phyloP scores from a whole-genome alignment of 75 land plant species.

The Pseudotsuga menziesii region DNA sequence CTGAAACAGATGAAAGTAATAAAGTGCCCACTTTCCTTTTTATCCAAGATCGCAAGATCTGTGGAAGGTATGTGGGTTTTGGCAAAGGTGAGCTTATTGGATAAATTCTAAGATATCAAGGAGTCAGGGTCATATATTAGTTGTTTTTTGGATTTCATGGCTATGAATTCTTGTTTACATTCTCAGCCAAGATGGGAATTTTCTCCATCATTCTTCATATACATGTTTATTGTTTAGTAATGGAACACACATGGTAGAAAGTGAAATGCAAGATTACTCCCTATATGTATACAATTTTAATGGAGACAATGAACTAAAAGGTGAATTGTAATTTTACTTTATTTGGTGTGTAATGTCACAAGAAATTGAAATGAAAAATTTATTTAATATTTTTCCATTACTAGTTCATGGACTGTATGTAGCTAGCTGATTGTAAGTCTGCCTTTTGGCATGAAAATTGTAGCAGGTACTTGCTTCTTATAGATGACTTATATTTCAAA shows the following conservation, averaged over 20 bases:
- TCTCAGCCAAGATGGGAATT: no score
- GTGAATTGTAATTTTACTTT: background rate
- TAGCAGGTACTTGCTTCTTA: background rate
- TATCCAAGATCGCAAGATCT: constrained; percentile 56
- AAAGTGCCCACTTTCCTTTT: constrained; percentile 95
- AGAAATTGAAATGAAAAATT: no score
- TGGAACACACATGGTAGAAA: background rate
- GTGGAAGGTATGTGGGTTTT: constrained; percentile 93
- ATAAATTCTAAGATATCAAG: constrained; percentile 88
- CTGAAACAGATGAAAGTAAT: constrained; percentile 69
- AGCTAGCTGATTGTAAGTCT: background rate
- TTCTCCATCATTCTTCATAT: background rate
- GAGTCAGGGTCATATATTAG: constrained; percentile 70
- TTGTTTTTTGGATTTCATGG: background rate
- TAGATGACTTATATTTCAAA: background rate
- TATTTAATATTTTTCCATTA: no score
- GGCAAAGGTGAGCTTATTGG: constrained; percentile 96
- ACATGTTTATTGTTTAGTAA: background rate
- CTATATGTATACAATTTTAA: background rate
- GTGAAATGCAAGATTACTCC: constrained; percentile 1
- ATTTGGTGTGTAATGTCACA: background rate
- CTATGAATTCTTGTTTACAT: background rate
- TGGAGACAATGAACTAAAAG: background rate
- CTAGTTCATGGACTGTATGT: no score
- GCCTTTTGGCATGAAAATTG: background rate